Base-by-base conservation (phyloP, 2,329 filamentous ascomycete species). In the Exophiala alcalophila region DNA sequence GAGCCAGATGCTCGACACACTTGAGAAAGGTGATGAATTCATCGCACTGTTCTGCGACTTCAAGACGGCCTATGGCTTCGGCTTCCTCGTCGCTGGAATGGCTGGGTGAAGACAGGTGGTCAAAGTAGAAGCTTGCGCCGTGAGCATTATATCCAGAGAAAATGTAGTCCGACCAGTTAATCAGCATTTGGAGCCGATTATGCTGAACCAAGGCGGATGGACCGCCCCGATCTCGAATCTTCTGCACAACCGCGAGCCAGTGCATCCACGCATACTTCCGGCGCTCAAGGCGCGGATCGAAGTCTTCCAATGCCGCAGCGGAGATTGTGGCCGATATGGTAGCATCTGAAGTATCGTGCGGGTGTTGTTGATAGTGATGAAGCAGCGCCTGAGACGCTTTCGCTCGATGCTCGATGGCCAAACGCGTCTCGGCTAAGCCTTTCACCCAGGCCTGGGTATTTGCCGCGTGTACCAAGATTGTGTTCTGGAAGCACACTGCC, bases 161-260 rank as follows among this genome's bases (percentile, higher is more conserved):
- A 21, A 65, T 64, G 45, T 67, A 67, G 48, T 67, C 65, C 44
- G 63, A 62, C 65, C 64, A 67, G 37, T 68, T 66, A 29, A 66
- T 65, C 33, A 68, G 46, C 61, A 65, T 67, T 3, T 60, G 63
- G 28, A 67, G 36, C 28, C 56, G 48, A 14, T 58, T 63, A 23
- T 63, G 65, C 26, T 65, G 57, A 21, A 58, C 52, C 37, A 67
- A 64, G 6, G 59, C 62, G 10, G 52, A 48, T 4, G 65, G 62
- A 2, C 65, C 65, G 5, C 64, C 64, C 20, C 65, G 59, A 5
- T 57, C 54, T 23, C 60, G 57, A 20, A 67, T 65, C 59, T 65
- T 66, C 38, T 62, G 57, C 25, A 60, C 56, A 9, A 63, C 65
- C 14, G 59, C 62, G 27, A 62, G 60, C 63, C 66, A 67, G 32